Evolutionary conservation across 2,329 filamentous ascomycete species (phyloP).

Genomic region (Ciborinia camelliae): DNA sequence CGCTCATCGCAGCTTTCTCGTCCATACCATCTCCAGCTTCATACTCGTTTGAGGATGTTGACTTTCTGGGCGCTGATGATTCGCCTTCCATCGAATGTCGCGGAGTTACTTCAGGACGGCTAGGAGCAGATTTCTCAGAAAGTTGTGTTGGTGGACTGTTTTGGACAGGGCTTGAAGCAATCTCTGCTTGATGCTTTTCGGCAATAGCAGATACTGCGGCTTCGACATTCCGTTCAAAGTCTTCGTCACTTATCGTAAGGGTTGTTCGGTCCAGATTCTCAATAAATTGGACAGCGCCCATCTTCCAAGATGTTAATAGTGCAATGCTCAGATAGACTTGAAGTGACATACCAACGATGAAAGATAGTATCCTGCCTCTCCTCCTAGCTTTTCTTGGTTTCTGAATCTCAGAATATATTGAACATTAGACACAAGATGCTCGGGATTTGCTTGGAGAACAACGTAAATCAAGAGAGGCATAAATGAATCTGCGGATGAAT

Average conservation of each 20-base stretch:
- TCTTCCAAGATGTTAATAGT: conserved; percentile 44
- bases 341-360: conserved; percentile 70
- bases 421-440: conserved; percentile 93
- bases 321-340: not conserved
- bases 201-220: conserved; percentile 93
- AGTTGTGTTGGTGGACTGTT: conserved; percentile 38
- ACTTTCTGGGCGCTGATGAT: conserved; percentile 53
- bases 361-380: conserved; percentile 97
- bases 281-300: conserved; percentile 94
- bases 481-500: conserved; percentile 95
- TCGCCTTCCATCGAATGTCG: conserved; percentile 59
- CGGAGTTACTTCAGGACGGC: conserved; percentile 55
- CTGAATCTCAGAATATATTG: conserved; percentile 97
- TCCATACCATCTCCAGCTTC: conserved; percentile 54
- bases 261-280: conserved; percentile 94
- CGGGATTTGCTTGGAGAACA: conserved; percentile 88
- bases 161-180: conserved; percentile 38
- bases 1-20: conserved; percentile 77
- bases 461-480: conserved; percentile 94
- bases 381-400: conserved; percentile 93
- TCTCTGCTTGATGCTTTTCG: conserved; percentile 70
- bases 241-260: conserved; percentile 87
- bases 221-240: conserved; percentile 96
- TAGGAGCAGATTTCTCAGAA: conserved; percentile 47
- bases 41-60: conserved; percentile 52